Evolutionary conservation across 176 grass and related monocot species (phyloP).

Genomic region (Leersia perrieri): DNA sequence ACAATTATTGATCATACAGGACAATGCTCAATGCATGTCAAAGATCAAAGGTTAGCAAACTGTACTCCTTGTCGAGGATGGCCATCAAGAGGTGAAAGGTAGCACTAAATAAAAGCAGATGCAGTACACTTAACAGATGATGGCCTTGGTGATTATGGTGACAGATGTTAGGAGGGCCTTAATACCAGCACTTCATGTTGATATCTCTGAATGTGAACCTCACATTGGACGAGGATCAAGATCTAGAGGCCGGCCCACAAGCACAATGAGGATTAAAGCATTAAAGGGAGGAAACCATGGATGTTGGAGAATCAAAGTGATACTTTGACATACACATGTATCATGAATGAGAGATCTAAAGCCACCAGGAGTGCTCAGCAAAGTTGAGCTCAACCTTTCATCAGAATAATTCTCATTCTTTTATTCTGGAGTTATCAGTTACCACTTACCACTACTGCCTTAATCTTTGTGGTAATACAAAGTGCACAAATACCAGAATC

Average conservation of each 20-base stretch:
- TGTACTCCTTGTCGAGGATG: background rate
- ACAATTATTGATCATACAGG: background rate
- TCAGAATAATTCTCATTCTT: constrained; percentile 5
- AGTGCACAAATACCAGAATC: constrained; percentile 2
- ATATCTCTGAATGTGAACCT: constrained; percentile 2
- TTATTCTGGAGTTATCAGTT: background rate
- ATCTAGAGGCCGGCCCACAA: background rate
- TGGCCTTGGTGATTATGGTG: background rate
- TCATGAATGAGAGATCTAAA: background rate
- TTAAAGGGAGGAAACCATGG: background rate
- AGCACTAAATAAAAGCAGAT: background rate
- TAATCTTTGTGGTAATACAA: background rate
- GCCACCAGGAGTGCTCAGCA: constrained; percentile 10
- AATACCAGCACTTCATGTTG: background rate
- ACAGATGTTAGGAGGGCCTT: background rate
- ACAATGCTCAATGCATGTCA: background rate
- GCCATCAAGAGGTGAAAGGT: background rate
- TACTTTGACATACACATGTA: background rate
- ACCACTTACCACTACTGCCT: background rate
- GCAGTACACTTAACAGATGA: background rate
- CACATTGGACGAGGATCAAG: background rate
- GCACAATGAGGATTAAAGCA: background rate
- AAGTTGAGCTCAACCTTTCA: constrained; percentile 9
- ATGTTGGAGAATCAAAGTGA: constrained; percentile 10
- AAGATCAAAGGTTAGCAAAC: background rate